Conservation (phyloP, 768 basidiomycete species). For the Leucocoprinus leucothites region DNA sequence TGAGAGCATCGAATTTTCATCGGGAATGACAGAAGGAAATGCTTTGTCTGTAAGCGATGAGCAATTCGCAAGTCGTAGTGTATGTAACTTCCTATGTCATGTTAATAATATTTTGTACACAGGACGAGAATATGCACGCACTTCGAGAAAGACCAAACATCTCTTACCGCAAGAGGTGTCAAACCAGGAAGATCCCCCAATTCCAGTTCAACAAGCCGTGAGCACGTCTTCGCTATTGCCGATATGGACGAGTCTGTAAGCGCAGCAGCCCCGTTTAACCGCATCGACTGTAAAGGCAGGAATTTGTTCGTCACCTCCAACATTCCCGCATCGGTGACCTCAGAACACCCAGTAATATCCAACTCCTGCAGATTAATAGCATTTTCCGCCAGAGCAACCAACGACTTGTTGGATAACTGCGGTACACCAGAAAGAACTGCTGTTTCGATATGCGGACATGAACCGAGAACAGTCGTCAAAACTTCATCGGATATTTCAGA, state of each 20-base stretch:
- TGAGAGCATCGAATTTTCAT: neutral
- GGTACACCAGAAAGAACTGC: conserved; percentile 66
- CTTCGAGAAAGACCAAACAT: conserved; percentile 79
- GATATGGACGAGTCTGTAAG: conserved; percentile 61
- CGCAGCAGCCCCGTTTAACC: conserved; percentile 65
- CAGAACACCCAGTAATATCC: conserved; percentile 71
- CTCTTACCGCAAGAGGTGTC: conserved; percentile 66
- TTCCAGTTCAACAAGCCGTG: conserved; percentile 80
- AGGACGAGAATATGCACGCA: conserved; percentile 23
- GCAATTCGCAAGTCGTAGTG: conserved; percentile 77
- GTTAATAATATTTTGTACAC: neutral
- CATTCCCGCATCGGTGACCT: conserved; percentile 77
- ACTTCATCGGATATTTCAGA: conserved; percentile 50
- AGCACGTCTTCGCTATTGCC: conserved; percentile 70
- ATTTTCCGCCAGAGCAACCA: conserved; percentile 57
- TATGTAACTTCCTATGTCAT: conserved; percentile 58
- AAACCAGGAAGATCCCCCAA: conserved; percentile 66
- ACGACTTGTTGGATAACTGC: conserved; percentile 65
- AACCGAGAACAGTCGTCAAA: conserved; percentile 51
- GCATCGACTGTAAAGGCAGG: conserved; percentile 69
- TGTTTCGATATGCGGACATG: conserved; percentile 65
- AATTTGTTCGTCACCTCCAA: conserved; percentile 67
- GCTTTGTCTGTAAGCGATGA: conserved; percentile 72
- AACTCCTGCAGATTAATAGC: conserved; percentile 71
- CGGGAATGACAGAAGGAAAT: conserved; percentile 48